Evolutionary conservation across 495 filamentous ascomycete species (phyloP).

Genomic region (Evernia prunastri): DNA sequence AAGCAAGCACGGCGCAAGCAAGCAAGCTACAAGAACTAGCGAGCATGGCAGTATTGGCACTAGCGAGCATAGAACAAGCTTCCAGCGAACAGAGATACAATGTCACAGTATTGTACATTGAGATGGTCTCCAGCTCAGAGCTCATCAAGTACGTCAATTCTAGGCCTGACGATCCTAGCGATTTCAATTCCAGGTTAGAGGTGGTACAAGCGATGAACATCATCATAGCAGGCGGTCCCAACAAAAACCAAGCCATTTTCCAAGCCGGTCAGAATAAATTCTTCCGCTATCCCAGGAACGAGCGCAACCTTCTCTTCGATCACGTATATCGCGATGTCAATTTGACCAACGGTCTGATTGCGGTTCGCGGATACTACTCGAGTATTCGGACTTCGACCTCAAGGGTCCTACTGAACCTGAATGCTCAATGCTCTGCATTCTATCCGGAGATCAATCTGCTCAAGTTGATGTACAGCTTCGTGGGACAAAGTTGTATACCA

Average conservation of each 20-base stretch:
- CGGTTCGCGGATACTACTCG: not conserved
- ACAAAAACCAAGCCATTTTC: not conserved
- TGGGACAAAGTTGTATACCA: too few species aligned
- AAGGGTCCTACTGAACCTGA: not conserved
- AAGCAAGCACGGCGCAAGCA: too few species aligned
- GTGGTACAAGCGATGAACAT: not conserved
- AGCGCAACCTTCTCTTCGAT: not conserved
- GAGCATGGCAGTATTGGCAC: too few species aligned
- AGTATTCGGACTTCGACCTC: not conserved
- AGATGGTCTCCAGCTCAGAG: not conserved
- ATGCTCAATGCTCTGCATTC: not conserved
- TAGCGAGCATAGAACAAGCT: too few species aligned
- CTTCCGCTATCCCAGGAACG: not conserved
- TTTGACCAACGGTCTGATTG: not conserved
- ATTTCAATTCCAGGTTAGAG: not conserved
- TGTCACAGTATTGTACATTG: not conserved
- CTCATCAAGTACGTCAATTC: not conserved
- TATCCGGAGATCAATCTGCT: not conserved
- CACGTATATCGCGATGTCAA: not conserved
- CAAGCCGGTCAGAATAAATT: not conserved
- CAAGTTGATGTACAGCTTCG: too few species aligned
- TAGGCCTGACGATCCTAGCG: not conserved
- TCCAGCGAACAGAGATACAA: not conserved
- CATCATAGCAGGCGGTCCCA: not conserved
- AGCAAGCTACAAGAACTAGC: too few species aligned